Evolutionary conservation across 1,284 basidiomycete genomes (phyloP).

Genomic region (Golubevia pallescens): DNA sequence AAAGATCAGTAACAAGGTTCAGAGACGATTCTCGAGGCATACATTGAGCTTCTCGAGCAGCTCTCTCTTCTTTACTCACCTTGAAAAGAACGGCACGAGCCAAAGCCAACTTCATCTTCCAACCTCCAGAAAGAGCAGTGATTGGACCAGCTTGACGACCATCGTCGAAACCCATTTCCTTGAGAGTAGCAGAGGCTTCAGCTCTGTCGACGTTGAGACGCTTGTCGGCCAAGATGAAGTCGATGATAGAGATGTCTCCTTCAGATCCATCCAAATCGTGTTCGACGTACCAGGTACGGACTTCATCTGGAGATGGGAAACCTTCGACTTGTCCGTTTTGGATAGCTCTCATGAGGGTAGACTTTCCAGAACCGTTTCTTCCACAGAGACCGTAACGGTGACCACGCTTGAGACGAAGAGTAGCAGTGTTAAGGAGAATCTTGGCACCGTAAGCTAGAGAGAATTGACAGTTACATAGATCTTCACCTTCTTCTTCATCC

Average conservation of each 20-base stretch:
- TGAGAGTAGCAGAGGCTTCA: constrained; percentile 48
- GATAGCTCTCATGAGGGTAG: constrained; percentile 64
- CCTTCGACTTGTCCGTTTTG: constrained; percentile 65
- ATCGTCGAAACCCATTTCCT: constrained; percentile 64
- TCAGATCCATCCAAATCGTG: constrained; percentile 64
- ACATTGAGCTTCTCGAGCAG: too few relatives aligned
- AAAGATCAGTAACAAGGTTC: too few relatives aligned
- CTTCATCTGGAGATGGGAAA: constrained; percentile 64
- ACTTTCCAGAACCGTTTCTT: constrained; percentile 64
- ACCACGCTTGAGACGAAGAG: constrained; percentile 63
- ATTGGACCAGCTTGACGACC: constrained; percentile 57
- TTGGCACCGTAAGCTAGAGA: constrained; percentile 65
- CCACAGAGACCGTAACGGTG: constrained; percentile 65
- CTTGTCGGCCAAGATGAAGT: constrained; percentile 59
- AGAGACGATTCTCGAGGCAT: too few relatives aligned
- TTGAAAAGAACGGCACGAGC: constrained; percentile 64
- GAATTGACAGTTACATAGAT: constrained; percentile 65
- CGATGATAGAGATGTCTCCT: constrained; percentile 59
- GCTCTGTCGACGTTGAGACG: constrained; percentile 50
- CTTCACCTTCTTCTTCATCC: constrained; percentile 64
- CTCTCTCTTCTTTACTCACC: constrained; percentile 3
- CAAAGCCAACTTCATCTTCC: constrained; percentile 65
- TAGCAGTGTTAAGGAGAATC: constrained; percentile 65
- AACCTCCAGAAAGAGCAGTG: constrained; percentile 63
- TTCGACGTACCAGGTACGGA: constrained; percentile 65